These are phyloP conservation scores for Escallonia rubra DNA, from an alignment of 129 eudicot species.

Conservation along the genomic window DNA sequence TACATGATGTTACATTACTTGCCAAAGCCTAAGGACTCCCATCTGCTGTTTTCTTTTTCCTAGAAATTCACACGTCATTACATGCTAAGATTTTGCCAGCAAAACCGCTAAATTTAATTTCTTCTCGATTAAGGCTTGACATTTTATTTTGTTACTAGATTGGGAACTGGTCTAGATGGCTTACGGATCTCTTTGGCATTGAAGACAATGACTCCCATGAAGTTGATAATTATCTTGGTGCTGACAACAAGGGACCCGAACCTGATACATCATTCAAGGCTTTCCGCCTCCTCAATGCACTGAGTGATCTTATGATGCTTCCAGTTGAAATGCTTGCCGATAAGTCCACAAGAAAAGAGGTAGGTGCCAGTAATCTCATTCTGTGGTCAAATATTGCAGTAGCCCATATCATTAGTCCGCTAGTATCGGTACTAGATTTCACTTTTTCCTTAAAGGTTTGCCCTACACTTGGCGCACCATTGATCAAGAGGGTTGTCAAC, in stretches of 20 bases:
- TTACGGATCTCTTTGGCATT: slow-evolving; percentile 72
- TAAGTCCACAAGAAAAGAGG: slow-evolving; percentile 76
- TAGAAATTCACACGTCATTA: too few species aligned
- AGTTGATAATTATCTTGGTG: slow-evolving; percentile 23
- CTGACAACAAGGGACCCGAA: slow-evolving; percentile 22
- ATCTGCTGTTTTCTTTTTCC: too few species aligned
- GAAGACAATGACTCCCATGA: slow-evolving; percentile 55
- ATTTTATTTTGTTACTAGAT: slow-evolving; percentile 35
- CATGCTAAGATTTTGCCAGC: too few species aligned
- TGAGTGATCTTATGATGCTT: slow-evolving; percentile 99
- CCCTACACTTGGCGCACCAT: slow-evolving; percentile 59
- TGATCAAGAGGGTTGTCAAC: slow-evolving; percentile 67
- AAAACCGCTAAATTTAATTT: background rate
- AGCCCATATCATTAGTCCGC: background rate
- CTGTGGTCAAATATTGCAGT: background rate
- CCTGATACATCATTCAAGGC: slow-evolving; percentile 55
- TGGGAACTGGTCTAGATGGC: slow-evolving; percentile 95
- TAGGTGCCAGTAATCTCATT: slow-evolving; percentile 11
- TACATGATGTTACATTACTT: too few species aligned
- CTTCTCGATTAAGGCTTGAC: background rate
- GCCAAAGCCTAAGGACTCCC: too few species aligned
- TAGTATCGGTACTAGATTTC: slow-evolving; percentile 1
- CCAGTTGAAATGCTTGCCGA: slow-evolving; percentile 92
- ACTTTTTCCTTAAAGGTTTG: slow-evolving; percentile 47
- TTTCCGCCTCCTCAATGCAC: slow-evolving; percentile 76